These are phyloP conservation scores for Lagerstroemia speciosa DNA, from an alignment of 345 rosid species.

Conservation along the genomic window DNA sequence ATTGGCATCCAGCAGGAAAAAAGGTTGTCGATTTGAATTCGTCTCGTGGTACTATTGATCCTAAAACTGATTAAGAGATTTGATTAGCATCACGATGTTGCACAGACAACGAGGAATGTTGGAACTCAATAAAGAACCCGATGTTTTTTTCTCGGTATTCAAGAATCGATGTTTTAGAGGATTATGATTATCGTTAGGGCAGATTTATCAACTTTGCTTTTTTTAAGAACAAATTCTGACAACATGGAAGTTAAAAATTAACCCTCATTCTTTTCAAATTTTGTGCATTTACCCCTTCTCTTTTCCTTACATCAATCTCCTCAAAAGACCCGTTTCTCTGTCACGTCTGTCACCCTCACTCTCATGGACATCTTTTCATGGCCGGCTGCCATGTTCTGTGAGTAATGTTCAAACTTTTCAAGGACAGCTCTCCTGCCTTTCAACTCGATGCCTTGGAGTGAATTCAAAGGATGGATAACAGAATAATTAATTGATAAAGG, in stretches of 20 bases:
- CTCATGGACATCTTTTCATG: neutral
- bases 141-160: neutral
- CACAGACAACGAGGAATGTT: no score
- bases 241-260: neutral
- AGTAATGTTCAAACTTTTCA: neutral
- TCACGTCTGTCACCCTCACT: neutral
- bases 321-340: slow-evolving; percentile 3
- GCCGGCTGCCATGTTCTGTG: neutral
- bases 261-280: neutral
- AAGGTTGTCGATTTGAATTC: no score
- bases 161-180: neutral
- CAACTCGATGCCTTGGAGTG: neutral
- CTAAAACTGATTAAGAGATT: no score
- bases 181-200: neutral
- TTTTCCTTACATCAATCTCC: neutral
- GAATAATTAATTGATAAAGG: no score
- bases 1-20: no score
- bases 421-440: neutral
- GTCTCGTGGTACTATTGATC: no score
- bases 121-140: neutral
- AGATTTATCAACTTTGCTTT: neutral
- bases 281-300: neutral
- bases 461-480: no score
- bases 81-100: no score
- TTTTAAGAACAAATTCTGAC: neutral